A percentile compares a stretch with the other conserved stretches of the same genome.
phyloP scores from a whole-genome alignment of 2,329 filamentous ascomycete species.

The Gyromitra esculenta region DNA sequence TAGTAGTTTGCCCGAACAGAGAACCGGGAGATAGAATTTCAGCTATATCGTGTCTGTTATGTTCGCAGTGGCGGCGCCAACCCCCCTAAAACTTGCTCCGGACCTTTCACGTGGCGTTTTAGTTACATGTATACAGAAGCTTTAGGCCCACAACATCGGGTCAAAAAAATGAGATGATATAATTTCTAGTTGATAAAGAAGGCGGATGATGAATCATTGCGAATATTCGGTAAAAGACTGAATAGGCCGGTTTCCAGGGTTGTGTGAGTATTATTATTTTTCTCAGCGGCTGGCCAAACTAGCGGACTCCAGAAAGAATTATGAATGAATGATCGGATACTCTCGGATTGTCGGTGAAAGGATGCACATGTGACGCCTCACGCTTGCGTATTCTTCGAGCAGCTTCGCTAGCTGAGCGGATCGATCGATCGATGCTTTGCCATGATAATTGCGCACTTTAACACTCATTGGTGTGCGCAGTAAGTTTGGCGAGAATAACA shows the following conservation, averaged over 20 bases:
- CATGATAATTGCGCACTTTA: background rate
- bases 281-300: background rate
- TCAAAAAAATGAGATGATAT: background rate
- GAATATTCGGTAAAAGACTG: background rate
- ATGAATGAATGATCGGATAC: background rate
- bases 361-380: slow-evolving; percentile 17
- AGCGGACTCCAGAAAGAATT: background rate
- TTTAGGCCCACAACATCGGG: background rate
- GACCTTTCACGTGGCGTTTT: slow-evolving; percentile 2
- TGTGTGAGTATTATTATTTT: background rate
- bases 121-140: background rate
- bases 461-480: background rate
- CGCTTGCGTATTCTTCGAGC: background rate
- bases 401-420: background rate
- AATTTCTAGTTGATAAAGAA: background rate
- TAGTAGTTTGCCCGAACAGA: background rate
- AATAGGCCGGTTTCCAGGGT: background rate
- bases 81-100: background rate
- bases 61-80: background rate
- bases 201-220: background rate
- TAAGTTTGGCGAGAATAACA: background rate
- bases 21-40: background rate
- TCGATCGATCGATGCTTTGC: background rate
- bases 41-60: background rate
- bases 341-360: background rate